Evolutionary conservation across 2,329 filamentous ascomycete species (phyloP).

Genomic region (Xylaria sp.): DNA sequence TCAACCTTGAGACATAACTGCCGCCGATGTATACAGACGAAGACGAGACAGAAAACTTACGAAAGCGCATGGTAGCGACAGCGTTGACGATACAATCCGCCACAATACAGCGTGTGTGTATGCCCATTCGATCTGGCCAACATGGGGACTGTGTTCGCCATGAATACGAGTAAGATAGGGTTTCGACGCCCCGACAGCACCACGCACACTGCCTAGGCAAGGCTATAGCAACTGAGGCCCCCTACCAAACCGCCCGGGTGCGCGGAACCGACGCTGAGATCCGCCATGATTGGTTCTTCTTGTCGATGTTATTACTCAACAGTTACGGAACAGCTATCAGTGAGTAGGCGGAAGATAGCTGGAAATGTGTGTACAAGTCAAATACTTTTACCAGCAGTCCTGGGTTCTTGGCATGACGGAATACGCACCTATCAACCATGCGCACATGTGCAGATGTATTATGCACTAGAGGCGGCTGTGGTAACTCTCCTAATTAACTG

Average conservation of each 20-base stretch:
- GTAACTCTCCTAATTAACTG: too few species aligned
- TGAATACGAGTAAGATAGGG: neutral
- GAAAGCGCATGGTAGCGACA: neutral
- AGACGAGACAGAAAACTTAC: neutral
- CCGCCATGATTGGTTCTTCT: neutral
- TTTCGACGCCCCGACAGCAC: neutral
- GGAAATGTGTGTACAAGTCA: neutral
- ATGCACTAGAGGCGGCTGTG: too few species aligned
- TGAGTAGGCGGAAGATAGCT: neutral
- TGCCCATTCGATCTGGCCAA: neutral
- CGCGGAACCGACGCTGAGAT: neutral
- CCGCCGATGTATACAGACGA: neutral
- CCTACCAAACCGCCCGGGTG: too few species aligned
- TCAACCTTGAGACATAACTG: constrained; percentile 89
- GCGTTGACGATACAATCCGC: neutral
- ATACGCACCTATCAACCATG: too few species aligned
- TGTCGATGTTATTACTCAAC: neutral
- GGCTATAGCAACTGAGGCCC: neutral
- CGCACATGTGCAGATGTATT: too few species aligned
- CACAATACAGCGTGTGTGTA: neutral
- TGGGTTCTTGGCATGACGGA: neutral
- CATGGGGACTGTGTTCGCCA: neutral
- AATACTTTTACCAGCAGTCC: neutral
- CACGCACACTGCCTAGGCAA: neutral
- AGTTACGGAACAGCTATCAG: neutral